Evolutionary conservation across 1,284 basidiomycete species (phyloP).

Genomic region (Waitea zeae): DNA sequence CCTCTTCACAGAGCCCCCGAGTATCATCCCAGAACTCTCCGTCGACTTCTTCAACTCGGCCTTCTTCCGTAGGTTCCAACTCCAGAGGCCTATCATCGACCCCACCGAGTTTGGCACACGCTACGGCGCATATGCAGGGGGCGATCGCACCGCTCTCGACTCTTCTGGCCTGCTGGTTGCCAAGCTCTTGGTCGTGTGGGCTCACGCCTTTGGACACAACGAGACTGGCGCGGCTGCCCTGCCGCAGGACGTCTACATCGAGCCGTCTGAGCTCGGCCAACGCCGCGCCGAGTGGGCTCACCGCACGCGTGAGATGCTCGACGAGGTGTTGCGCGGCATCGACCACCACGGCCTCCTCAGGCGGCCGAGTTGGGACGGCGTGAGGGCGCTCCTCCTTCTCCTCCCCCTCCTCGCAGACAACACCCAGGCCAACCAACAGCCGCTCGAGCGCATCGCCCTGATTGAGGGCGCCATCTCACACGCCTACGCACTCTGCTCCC

Average conservation of each 20-base stretch:
- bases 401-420: constrained; percentile 63
- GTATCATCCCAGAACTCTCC: constrained; percentile 56
- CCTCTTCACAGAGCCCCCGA: constrained; percentile 20
- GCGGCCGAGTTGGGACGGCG: constrained; percentile 76
- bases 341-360: constrained; percentile 65
- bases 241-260: too few species aligned
- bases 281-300: constrained; percentile 17
- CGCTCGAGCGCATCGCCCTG: too few species aligned
- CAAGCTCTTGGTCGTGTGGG: constrained; percentile 69
- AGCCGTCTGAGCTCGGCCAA: constrained; percentile 11
- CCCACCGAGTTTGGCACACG: constrained; percentile 57
- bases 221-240: constrained; percentile 34
- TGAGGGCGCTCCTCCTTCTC: constrained; percentile 58
- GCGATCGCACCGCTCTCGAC: constrained; percentile 31
- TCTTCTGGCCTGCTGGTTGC: constrained; percentile 47
- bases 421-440: too few species aligned
- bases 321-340: constrained; percentile 59
- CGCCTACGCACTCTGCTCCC: constrained; percentile 53
- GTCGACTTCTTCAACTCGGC: constrained; percentile 66
- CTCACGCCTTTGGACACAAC: constrained; percentile 70
- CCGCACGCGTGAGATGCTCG: constrained; percentile 37
- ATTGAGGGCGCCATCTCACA: constrained; percentile 46
- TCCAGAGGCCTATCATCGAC: constrained; percentile 65
- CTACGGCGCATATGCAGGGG: constrained; percentile 43
- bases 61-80: constrained; percentile 67